Conservation (phyloP, 129 eudicot species). For the Pulicaria dysenterica region DNA sequence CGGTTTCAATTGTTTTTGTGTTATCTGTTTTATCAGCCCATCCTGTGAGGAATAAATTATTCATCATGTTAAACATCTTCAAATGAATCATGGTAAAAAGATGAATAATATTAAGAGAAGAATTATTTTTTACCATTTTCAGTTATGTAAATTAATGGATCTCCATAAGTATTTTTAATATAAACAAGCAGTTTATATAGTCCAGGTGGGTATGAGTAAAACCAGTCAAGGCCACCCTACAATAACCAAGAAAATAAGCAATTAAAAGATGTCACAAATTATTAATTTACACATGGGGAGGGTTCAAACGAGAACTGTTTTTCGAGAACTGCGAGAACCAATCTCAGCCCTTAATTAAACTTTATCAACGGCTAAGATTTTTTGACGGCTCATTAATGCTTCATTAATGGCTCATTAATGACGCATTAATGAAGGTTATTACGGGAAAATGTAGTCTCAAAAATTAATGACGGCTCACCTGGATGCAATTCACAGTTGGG, state of each 20-base stretch:
- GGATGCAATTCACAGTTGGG: too few relatives aligned
- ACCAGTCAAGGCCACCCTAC: constrained; percentile 40
- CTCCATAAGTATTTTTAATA: constrained; percentile 33
- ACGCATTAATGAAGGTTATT: too few relatives aligned
- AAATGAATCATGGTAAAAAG: neutral
- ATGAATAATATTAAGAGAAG: neutral
- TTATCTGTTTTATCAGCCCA: constrained; percentile 26
- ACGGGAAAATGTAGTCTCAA: too few relatives aligned
- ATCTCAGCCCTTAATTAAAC: too few relatives aligned
- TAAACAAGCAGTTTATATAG: constrained; percentile 29
- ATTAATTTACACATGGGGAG: neutral
- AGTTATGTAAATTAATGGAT: constrained; percentile 42
- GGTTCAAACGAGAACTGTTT: too few relatives aligned
- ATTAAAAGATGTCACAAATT: neutral
- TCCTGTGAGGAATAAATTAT: constrained; percentile 18
- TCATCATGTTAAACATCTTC: constrained; percentile 18
- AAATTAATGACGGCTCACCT: too few relatives aligned
- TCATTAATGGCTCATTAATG: too few relatives aligned
- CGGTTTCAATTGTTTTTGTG: constrained; percentile 30
- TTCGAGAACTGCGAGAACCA: too few relatives aligned
- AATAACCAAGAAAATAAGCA: neutral
- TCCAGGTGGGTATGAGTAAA: constrained; percentile 39
- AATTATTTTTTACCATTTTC: constrained; percentile 42
- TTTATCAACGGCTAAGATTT: too few relatives aligned
- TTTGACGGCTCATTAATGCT: too few relatives aligned